Evolutionary conservation across 2,329 filamentous ascomycete genomes (phyloP).

Genomic region (Endoconidiophora polonica): DNA sequence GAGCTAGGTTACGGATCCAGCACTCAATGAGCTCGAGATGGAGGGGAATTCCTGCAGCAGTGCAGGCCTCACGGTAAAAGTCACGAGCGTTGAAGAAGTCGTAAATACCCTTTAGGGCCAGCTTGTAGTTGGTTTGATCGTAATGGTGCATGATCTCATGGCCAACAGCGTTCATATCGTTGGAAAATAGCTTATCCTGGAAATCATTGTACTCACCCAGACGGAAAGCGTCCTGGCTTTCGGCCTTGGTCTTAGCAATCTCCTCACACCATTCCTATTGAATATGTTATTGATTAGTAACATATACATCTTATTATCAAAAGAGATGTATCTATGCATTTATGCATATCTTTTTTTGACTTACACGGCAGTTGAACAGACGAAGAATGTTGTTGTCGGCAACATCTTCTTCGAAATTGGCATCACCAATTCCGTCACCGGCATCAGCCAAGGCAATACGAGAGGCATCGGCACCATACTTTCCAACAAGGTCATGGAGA

Average conservation of each 20-base stretch:
- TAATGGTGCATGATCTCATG: constrained; percentile 66
- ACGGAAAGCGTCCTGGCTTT: constrained; percentile 38
- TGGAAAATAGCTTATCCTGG: constrained; percentile 79
- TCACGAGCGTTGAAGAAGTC: constrained; percentile 81
- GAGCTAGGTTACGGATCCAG: constrained; percentile 74
- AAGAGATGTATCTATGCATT: neutral
- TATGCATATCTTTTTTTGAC: neutral
- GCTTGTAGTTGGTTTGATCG: constrained; percentile 53
- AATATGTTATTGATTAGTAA: neutral
- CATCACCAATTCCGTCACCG: constrained; percentile 84
- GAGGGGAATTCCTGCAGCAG: constrained; percentile 65
- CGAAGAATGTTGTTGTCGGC: constrained; percentile 83
- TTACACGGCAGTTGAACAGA: constrained; percentile 38
- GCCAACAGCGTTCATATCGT: constrained; percentile 79
- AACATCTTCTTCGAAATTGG: constrained; percentile 92
- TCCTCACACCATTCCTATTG: constrained; percentile 89
- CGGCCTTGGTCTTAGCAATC: constrained; percentile 48
- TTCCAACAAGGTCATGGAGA: constrained; percentile 65
- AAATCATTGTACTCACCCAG: constrained; percentile 60
- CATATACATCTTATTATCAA: neutral
- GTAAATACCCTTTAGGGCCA: constrained; percentile 55
- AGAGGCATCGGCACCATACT: constrained; percentile 88
- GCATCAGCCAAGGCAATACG: constrained; percentile 86
- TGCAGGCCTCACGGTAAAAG: constrained; percentile 73
- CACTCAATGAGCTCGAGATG: constrained; percentile 62